Evolutionary conservation across 257 asterid genomes (phyloP), one percentile per base, ranked within the genome.

Genomic region (Primulina huaijiensis): DNA sequence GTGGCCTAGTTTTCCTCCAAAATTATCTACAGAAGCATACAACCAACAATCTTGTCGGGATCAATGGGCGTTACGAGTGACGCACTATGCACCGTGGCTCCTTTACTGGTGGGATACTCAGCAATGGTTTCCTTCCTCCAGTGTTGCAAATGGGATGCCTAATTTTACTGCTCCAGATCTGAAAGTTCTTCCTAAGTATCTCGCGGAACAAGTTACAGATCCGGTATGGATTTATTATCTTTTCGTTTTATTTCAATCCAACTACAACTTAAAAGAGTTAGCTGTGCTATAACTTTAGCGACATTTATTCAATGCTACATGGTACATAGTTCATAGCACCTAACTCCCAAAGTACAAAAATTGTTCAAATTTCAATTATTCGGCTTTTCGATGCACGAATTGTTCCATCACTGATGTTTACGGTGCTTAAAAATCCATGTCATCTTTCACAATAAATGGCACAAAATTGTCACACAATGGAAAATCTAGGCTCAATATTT

Each of bases 21-120:
- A 78, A 20, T 72, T 89, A 69, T 82, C 83, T 3, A 56, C 71
- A 20, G 83, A 90, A 77, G 90, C 84, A 33, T 88, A 81, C 71
- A 19, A 74, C 50, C 73, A 76, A 65, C 96, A 90, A 73, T 50
- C 63, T 0, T 70, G 34, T 0, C 70, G 75, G 77, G 96, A 90
- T 61, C 95, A 84, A 57, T 87, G 92, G 96, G 86, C 89, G 34
- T 60, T 84, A 56, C 73, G 92, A 57, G 95, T 90, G 57, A 89
- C 95, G 10, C 86, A 86, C 69, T 76, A 86, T 35, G 74, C 81
- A 25, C 92, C 95, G 0, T 86, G 84, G 86, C 95, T 87, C 14
- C 80, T 83, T 67, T 81, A 90, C 74, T 88, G 92, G 96, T 89
- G 92, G 89, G 86, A 89, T 79, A 87, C 95, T 38, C 96, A 84